Percentiles rank a stretch among this genome's conserved stretches.
These are phyloP conservation scores for Cucurbitaria berberidis DNA, from an alignment of 2,329 filamentous ascomycete species.

Conservation along the genomic window DNA sequence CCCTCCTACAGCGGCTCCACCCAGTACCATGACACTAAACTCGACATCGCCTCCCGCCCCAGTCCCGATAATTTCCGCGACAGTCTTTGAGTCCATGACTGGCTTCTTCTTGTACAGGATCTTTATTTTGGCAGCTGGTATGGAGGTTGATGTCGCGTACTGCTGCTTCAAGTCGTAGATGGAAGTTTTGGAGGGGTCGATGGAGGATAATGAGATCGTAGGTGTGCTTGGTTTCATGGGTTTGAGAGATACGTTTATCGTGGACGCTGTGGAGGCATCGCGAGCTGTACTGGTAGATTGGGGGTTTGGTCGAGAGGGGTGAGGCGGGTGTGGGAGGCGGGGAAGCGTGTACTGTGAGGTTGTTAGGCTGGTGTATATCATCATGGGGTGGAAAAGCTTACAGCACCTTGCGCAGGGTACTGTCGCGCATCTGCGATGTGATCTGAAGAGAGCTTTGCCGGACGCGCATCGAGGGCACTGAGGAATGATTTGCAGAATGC, in stretches of 20 bases:
- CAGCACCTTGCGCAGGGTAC: constrained; percentile 77
- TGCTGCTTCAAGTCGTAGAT: constrained; percentile 78
- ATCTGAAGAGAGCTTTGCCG: constrained; percentile 82
- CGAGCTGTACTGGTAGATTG: constrained; percentile 54
- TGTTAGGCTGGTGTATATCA: constrained; percentile 29
- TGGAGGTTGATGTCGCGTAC: constrained; percentile 67
- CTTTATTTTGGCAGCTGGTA: constrained; percentile 75
- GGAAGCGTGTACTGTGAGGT: constrained; percentile 71
- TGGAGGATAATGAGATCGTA: constrained; percentile 67
- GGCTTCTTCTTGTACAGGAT: constrained; percentile 89
- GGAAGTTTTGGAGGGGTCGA: constrained; percentile 70
- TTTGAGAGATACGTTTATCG: constrained; percentile 68
- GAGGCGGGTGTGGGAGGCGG: constrained; percentile 63
- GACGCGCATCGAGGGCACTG: constrained; percentile 75
- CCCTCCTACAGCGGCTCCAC: constrained; percentile 54
- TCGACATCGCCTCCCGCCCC: constrained; percentile 66
- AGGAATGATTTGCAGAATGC: constrained; percentile 86
- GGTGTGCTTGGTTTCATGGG: constrained; percentile 70
- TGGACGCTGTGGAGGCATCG: constrained; percentile 40
- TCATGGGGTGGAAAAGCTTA: constrained; percentile 55
- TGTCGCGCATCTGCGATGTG: constrained; percentile 85
- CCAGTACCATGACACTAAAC: constrained; percentile 87
- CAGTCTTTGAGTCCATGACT: constrained; percentile 74
- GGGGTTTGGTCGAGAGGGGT: constrained; percentile 55
- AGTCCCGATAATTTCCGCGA: constrained; percentile 72